Base-by-base conservation (phyloP, 2,329 filamentous ascomycete species). In the Claviceps sp. region DNA sequence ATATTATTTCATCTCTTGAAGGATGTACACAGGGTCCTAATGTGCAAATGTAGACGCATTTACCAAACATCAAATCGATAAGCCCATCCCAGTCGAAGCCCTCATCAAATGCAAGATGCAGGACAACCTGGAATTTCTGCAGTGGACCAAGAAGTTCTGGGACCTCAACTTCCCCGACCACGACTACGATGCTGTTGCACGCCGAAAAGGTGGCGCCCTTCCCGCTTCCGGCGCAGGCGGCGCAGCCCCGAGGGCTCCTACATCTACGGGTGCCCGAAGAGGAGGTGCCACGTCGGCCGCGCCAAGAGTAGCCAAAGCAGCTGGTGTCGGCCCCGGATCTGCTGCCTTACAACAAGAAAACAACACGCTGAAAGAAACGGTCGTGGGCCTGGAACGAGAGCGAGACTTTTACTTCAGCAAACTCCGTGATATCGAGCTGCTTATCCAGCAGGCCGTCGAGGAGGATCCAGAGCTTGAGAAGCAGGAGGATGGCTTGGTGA, bases 21-120 rank as follows among this genome's bases (percentile, higher is more conserved):
- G 16, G 3, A 37, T 37, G 2, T 47, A 9, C 4, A 5, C 17
- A 46, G 13, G 2, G 16, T 53, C 14, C 59, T 59, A 29, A 56
- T 50, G 39, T 44, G 43, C 7, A 5, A 52, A 51, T 11, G 45
- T 62, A 89, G 91, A 89, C 68, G 77, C 79, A 58, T 97, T 97
- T 66, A 77, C 82, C 56, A 86, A 86, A 69, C 90, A 97, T 71
- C 76, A 82, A 57, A 79, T 98, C 73, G 90, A 97, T 62, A 89
- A 89, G 67, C 85, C 86, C 29, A 83, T 98, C 61, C 88, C 88
- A 54, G 88, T 97, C 66, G 82, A 95, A 68, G 76, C 79, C 53
- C 82, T 98, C 54, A 81, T 93, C 62, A 98, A 97, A 71, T 98
- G 93, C 78, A 96, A 95, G 77, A 98, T 98, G 91, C 93, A 98